A percentile compares a stretch with the other conserved stretches of the same genome.
These are phyloP conservation scores for Aspergillus fumigatus DNA, from an alignment of 2,329 filamentous ascomycete species.

Conservation along the genomic window DNA sequence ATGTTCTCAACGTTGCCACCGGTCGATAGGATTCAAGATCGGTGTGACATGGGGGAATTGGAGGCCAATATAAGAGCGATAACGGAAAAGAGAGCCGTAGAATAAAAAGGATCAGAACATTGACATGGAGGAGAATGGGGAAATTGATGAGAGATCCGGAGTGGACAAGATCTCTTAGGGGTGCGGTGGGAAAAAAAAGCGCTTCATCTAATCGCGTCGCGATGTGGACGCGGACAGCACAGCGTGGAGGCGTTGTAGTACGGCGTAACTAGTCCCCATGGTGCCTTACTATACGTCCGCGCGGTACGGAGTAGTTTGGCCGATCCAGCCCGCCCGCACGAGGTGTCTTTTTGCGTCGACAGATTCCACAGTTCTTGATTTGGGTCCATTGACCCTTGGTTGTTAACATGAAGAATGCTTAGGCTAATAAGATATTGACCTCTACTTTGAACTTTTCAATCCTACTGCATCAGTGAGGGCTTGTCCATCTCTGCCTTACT, in stretches of 20 bases:
- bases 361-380: background rate
- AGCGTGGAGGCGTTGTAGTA: conserved; percentile 8
- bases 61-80: conserved; percentile 2
- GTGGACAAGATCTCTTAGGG: conserved; percentile 18
- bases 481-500: no score
- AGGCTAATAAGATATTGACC: no score
- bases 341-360: background rate
- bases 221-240: conserved; percentile 29
- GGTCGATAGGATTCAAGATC: conserved; percentile 15
- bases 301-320: background rate
- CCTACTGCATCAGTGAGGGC: no score
- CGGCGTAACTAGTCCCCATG: background rate
- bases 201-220: conserved; percentile 27
- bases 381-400: background rate
- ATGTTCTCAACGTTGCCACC: conserved; percentile 17
- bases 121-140: background rate
- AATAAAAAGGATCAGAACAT: conserved; percentile 4
- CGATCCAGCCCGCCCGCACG: conserved; percentile 6
- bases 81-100: conserved; percentile 8
- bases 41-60: conserved; percentile 9
- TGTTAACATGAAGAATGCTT: no score
- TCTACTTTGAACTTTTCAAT: no score
- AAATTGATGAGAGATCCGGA: conserved; percentile 3
- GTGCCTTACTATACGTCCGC: background rate
- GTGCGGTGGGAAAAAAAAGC: conserved; percentile 19